A percentile compares a stretch with the other conserved stretches of the same genome.
These are phyloP conservation scores for Cercophora scortea DNA, from an alignment of 495 filamentous ascomycete genomes.

Conservation along the genomic window DNA sequence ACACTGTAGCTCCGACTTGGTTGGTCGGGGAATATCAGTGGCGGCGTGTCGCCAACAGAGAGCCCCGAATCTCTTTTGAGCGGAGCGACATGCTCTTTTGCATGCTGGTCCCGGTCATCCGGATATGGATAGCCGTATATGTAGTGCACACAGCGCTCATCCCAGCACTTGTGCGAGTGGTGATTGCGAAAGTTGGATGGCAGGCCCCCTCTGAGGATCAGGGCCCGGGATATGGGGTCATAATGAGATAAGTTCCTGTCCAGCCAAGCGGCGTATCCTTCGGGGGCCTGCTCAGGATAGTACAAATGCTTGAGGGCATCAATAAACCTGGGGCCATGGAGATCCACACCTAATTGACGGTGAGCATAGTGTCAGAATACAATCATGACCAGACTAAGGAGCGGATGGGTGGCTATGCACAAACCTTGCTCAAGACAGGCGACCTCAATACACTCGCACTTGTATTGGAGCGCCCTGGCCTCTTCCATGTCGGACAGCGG, in stretches of 20 bases:
- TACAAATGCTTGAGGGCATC: slow-evolving; percentile 30
- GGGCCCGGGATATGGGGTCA: slow-evolving; percentile 36
- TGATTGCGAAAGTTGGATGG: slow-evolving; percentile 29
- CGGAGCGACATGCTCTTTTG: slow-evolving; percentile 31
- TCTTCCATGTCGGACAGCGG: slow-evolving; percentile 42
- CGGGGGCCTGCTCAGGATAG: slow-evolving; percentile 29
- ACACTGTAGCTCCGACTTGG: slow-evolving; percentile 19
- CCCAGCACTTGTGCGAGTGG: slow-evolving; percentile 41
- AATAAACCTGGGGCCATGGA: slow-evolving; percentile 34
- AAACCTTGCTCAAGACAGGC: slow-evolving; percentile 41
- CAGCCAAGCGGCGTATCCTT: slow-evolving; percentile 38
- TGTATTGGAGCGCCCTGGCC: slow-evolving; percentile 39
- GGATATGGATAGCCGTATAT: slow-evolving; percentile 40
- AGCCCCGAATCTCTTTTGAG: slow-evolving; percentile 38
- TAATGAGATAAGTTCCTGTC: slow-evolving; percentile 37
- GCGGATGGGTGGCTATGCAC: slow-evolving; percentile 9
- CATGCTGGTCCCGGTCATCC: slow-evolving; percentile 39
- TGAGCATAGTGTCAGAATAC: slow-evolving; percentile 7
- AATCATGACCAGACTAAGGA: neutral
- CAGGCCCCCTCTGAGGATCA: slow-evolving; percentile 32
- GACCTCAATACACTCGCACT: slow-evolving; percentile 42
- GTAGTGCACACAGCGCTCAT: slow-evolving; percentile 43
- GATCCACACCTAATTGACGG: slow-evolving; percentile 31
- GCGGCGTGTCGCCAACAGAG: slow-evolving; percentile 29
- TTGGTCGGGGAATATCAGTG: slow-evolving; percentile 29